phyloP scores from a whole-genome alignment of 805 yeast species.

The Candida wancherniae region DNA sequence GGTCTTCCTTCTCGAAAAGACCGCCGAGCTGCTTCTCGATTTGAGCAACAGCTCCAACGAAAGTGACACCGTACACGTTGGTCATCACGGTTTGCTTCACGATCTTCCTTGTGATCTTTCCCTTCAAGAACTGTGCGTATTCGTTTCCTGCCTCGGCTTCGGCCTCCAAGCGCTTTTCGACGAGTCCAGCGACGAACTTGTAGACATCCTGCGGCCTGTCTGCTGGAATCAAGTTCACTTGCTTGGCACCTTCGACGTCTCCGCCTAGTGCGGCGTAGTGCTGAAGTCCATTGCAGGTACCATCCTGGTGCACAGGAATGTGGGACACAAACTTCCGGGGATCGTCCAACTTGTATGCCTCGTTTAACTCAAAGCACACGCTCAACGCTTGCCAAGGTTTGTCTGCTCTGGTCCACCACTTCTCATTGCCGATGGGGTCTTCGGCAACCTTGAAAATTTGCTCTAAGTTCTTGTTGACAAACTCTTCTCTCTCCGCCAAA shows the following conservation, averaged over 20 bases:
- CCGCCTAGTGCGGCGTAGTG: constrained; percentile 88
- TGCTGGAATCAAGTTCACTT: constrained; percentile 69
- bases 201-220: constrained; percentile 77
- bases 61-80: constrained; percentile 95
- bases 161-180: constrained; percentile 47
- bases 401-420: constrained; percentile 72
- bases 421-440: constrained; percentile 52
- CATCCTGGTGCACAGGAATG: constrained; percentile 82
- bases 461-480: constrained; percentile 52
- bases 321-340: constrained; percentile 64
- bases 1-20: constrained; percentile 45
- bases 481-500: constrained; percentile 55
- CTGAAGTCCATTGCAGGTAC: constrained; percentile 82
- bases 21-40: constrained; percentile 72
- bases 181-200: constrained; percentile 62
- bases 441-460: constrained; percentile 54
- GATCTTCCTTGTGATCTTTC: constrained; percentile 73
- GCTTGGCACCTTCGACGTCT: constrained; percentile 76
- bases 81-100: constrained; percentile 99
- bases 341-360: constrained; percentile 56
- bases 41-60: constrained; percentile 87
- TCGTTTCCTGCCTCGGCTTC: constrained; percentile 53
- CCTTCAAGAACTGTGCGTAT: constrained; percentile 51
- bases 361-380: constrained; percentile 60
- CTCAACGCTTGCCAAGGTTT: constrained; percentile 82